These are phyloP conservation scores for Collybia sordida DNA, from an alignment of 768 basidiomycete species.

Conservation along the genomic window DNA sequence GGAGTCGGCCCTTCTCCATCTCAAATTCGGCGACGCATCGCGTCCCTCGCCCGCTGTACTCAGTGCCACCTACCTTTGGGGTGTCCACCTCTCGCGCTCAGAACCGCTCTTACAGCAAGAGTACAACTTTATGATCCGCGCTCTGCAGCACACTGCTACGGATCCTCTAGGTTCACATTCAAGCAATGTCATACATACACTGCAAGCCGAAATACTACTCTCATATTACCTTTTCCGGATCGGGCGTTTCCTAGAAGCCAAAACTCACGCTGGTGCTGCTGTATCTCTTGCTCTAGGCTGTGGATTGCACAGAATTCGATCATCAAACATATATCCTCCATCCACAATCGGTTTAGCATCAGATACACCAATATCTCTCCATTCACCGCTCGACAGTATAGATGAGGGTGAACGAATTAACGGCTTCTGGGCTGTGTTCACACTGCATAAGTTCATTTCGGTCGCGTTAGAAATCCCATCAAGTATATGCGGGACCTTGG, in stretches of 20 bases:
- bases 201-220: slow-evolving; percentile 66
- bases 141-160: slow-evolving; percentile 45
- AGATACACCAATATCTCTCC: slow-evolving; percentile 41
- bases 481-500: slow-evolving; percentile 54
- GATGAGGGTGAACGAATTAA: slow-evolving; percentile 69
- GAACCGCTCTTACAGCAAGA: slow-evolving; percentile 41
- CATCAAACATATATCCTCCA: slow-evolving; percentile 33
- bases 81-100: slow-evolving; percentile 46
- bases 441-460: slow-evolving; percentile 56
- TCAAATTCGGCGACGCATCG: slow-evolving; percentile 45
- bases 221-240: slow-evolving; percentile 63
- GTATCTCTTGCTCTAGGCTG: slow-evolving; percentile 47
- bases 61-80: slow-evolving; percentile 52
- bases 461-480: slow-evolving; percentile 52
- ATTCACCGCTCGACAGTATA: slow-evolving; percentile 39
- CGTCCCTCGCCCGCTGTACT: slow-evolving; percentile 50
- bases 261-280: slow-evolving; percentile 53
- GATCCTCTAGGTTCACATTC: slow-evolving; percentile 49
- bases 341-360: slow-evolving; percentile 36
- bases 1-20: slow-evolving; percentile 44
- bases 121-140: slow-evolving; percentile 45
- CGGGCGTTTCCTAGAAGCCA: slow-evolving; percentile 60
- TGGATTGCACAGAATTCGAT: slow-evolving; percentile 47
- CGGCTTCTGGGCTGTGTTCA: slow-evolving; percentile 63
- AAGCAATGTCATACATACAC: slow-evolving; percentile 46